Conservation (phyloP, 371 early-diverging fungal genomes). For the Mucor velutinosus region DNA sequence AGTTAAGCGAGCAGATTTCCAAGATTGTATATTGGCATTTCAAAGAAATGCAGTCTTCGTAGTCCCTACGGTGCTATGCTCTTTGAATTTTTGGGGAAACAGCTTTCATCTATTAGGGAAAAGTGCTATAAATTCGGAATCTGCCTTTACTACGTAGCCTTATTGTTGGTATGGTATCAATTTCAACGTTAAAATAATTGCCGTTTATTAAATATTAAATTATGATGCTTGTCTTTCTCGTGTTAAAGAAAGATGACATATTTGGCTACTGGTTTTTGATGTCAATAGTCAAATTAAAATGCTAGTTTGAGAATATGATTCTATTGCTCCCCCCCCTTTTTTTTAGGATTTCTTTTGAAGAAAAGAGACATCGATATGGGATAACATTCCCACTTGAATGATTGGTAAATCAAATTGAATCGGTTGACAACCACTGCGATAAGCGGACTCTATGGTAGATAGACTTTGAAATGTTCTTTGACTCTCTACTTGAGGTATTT, state of each 20-base stretch:
- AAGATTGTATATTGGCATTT: too few relatives aligned
- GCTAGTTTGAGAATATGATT: not conserved
- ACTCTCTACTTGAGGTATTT: slow-evolving; percentile 15
- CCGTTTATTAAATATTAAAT: not conserved
- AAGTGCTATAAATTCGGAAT: too few relatives aligned
- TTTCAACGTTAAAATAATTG: too few relatives aligned
- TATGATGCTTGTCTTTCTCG: not conserved
- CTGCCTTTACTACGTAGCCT: too few relatives aligned
- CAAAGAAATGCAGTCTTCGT: too few relatives aligned
- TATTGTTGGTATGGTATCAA: too few relatives aligned
- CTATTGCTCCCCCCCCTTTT: slow-evolving; percentile 8
- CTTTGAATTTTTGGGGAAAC: too few relatives aligned
- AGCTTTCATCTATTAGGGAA: too few relatives aligned
- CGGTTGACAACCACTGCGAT: not conserved
- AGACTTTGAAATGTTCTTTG: slow-evolving; percentile 11
- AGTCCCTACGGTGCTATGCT: too few relatives aligned
- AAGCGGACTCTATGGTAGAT: slow-evolving; percentile 14
- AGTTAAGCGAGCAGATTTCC: too few relatives aligned
- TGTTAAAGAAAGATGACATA: not conserved
- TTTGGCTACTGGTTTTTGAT: not conserved
- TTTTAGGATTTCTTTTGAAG: slow-evolving; percentile 1
- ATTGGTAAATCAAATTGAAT: slow-evolving; percentile 19
- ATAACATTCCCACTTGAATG: slow-evolving; percentile 17
- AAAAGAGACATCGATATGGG: slow-evolving; percentile 21
- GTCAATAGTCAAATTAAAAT: not conserved